Evolutionary conservation across 768 basidiomycete genomes (phyloP).

Genomic region (Auricularia sp.): DNA sequence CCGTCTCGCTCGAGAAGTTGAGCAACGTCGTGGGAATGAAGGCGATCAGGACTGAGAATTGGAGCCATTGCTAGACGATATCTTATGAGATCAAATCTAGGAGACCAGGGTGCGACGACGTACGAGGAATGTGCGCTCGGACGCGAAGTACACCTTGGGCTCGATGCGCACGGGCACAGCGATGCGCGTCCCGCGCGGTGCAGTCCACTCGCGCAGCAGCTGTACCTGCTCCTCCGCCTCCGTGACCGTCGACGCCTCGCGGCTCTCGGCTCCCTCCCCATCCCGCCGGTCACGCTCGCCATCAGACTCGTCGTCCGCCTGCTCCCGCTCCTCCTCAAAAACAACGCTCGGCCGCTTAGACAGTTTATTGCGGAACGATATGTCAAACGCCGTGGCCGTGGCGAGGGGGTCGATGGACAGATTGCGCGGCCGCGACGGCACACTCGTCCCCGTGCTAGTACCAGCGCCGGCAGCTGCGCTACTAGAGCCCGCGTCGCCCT

Average conservation of each 20-base stretch:
- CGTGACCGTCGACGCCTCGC: constrained; percentile 13
- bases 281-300: constrained; percentile 27
- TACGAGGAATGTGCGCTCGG: constrained; percentile 88
- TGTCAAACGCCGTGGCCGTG: constrained; percentile 73
- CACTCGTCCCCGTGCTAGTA: constrained; percentile 4
- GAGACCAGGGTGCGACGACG: constrained; percentile 22
- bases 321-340: constrained; percentile 15
- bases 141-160: constrained; percentile 96
- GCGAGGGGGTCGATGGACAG: constrained; percentile 82
- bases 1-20: constrained; percentile 69
- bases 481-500: constrained; percentile 4
- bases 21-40: constrained; percentile 83
- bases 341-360: constrained; percentile 21
- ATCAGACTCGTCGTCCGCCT: too few species aligned
- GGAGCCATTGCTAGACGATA: constrained; percentile 69
- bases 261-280: constrained; percentile 19
- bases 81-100: neutral
- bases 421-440: constrained; percentile 14
- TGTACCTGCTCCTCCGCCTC: constrained; percentile 17
- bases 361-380: constrained; percentile 65
- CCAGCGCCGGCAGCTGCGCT: constrained; percentile 4
- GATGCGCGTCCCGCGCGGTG: constrained; percentile 80
- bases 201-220: constrained; percentile 57
- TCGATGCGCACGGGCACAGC: constrained; percentile 93
- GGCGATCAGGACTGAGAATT: constrained; percentile 78